Conservation (phyloP, 768 basidiomycete genomes). For the Calocera viscosa region DNA sequence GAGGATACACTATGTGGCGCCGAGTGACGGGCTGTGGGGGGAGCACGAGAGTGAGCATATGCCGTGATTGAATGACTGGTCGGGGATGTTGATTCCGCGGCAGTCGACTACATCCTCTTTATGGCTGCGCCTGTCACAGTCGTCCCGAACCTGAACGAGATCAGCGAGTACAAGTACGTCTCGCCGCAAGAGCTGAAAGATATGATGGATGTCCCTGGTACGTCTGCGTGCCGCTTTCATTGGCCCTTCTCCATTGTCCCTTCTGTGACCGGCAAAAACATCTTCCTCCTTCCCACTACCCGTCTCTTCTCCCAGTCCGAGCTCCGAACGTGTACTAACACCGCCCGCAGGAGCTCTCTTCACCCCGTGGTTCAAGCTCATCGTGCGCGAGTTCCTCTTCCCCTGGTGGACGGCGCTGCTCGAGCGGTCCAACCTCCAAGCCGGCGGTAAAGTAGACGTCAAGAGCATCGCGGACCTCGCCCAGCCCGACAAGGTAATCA, state of each 20-base stretch:
- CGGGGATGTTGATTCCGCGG: background rate
- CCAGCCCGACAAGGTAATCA: conserved; percentile 62
- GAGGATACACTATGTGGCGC: conserved; percentile 93
- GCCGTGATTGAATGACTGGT: background rate
- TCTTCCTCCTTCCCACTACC: background rate
- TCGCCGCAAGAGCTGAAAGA: conserved; percentile 75
- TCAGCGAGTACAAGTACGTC: conserved; percentile 82
- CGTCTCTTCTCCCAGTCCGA: conserved; percentile 9
- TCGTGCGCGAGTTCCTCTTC: conserved; percentile 90
- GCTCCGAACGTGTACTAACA: background rate
- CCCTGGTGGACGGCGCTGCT: conserved; percentile 96
- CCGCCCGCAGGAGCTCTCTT: conserved; percentile 57
- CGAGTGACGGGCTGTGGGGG: conserved; percentile 86
- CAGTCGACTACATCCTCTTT: conserved; percentile 98
- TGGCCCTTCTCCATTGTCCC: too few relatives aligned
- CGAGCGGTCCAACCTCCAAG: conserved; percentile 38
- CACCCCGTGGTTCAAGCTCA: conserved; percentile 99
- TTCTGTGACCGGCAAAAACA: too few relatives aligned
- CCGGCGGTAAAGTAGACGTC: conserved; percentile 46
- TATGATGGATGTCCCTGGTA: conserved; percentile 79
- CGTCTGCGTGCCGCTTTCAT: conserved; percentile 17
- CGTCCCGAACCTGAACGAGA: conserved; percentile 76
- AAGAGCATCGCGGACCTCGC: conserved; percentile 51
- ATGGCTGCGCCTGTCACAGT: conserved; percentile 77
- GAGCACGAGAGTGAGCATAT: conserved; percentile 77